These are phyloP conservation scores for Mentha longifolia DNA, from an alignment of 257 asterid genomes.

Conservation along the genomic window DNA sequence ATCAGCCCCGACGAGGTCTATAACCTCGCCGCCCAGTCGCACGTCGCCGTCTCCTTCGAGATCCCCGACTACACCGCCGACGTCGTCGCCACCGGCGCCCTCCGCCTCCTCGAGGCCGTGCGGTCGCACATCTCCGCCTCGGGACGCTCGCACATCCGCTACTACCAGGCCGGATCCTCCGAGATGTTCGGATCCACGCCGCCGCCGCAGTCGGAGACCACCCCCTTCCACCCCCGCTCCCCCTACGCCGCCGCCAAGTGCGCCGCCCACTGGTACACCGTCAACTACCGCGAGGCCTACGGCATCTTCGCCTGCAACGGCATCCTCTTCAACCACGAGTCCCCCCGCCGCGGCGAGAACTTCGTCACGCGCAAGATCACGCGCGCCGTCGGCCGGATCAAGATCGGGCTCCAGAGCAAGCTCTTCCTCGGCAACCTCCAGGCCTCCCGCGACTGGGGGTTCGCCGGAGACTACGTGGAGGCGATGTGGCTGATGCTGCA, in stretches of 20 bases:
- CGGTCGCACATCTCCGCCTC: constrained; percentile 86
- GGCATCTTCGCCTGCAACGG: constrained; percentile 94
- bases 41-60: constrained; percentile 98
- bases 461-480: constrained; percentile 96
- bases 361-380: constrained; percentile 95
- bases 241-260: constrained; percentile 96
- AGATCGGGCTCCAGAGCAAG: constrained; percentile 89
- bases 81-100: constrained; percentile 97
- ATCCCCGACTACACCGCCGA: constrained; percentile 99
- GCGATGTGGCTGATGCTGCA: constrained; percentile 99
- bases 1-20: constrained; percentile 94
- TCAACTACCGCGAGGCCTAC: constrained; percentile 93
- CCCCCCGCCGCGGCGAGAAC: constrained; percentile 93
- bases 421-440: constrained; percentile 82
- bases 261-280: constrained; percentile 99
- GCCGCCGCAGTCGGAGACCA: constrained; percentile 84
- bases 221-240: constrained; percentile 90
- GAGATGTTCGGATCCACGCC: constrained; percentile 99
- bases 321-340: constrained; percentile 88
- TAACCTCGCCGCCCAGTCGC: constrained; percentile 98
- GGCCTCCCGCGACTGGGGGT: constrained; percentile 97
- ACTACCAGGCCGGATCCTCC: constrained; percentile 97
- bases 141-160: constrained; percentile 72
- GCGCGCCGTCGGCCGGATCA: constrained; percentile 94
- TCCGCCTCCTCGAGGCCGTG: constrained; percentile 92